phyloP scores from a whole-genome alignment of 805 yeast species.

The Candida xiaguanensis region DNA sequence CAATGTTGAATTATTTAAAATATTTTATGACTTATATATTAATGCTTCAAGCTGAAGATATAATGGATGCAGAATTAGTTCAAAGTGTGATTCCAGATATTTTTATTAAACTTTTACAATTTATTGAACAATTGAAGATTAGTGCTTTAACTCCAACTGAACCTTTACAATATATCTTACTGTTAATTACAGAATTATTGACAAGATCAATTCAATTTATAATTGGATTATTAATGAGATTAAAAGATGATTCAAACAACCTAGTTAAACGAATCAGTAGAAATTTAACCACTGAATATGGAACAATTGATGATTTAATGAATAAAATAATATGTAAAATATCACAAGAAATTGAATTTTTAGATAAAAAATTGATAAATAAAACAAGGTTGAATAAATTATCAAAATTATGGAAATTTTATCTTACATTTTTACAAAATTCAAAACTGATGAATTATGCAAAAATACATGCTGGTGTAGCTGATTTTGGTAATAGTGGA shows the following conservation, averaged over 20 bases:
- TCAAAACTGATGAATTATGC: conserved; percentile 27
- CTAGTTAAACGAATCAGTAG: background rate
- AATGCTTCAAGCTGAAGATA: conserved; percentile 36
- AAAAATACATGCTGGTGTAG: conserved; percentile 29
- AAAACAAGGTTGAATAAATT: conserved; percentile 16
- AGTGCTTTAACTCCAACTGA: background rate
- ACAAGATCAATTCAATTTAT: conserved; percentile 28
- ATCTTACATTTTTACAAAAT: conserved; percentile 32
- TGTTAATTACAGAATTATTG: conserved; percentile 25
- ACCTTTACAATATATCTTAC: conserved; percentile 18
- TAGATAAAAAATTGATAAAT: conserved; percentile 12
- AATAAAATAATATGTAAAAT: conserved; percentile 2
- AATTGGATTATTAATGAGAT: conserved; percentile 30
- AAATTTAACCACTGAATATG: conserved; percentile 6
- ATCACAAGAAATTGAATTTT: background rate
- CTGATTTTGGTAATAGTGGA: conserved; percentile 18
- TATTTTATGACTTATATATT: conserved; percentile 25
- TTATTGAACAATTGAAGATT: conserved; percentile 7
- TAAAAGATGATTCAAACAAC: conserved; percentile 9
- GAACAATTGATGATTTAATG: conserved; percentile 7
- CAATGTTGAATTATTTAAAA: conserved; percentile 25
- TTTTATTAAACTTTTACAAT: conserved; percentile 8
- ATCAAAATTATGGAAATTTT: conserved; percentile 37
- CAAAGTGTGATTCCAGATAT: conserved; percentile 8
- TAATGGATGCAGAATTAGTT: conserved; percentile 5